Percentiles rank a stretch among this genome's conserved stretches.
phyloP scores from a whole-genome alignment of 371 early-diverging fungal species.

The Dichotomocladium elegans region DNA sequence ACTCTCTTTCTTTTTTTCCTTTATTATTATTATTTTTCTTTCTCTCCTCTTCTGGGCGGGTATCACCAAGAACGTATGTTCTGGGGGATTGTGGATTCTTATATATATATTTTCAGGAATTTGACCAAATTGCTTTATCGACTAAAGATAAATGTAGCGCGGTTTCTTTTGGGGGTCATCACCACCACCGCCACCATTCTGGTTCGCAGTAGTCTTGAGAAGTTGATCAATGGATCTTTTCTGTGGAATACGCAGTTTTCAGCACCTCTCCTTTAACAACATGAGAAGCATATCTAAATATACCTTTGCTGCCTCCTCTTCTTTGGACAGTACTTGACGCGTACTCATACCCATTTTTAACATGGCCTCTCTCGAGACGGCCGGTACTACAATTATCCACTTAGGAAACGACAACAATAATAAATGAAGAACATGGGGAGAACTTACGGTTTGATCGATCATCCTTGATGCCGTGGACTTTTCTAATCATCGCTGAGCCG shows the following conservation, averaged over 20 bases:
- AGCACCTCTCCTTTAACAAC: too few species aligned
- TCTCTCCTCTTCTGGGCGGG: too few species aligned
- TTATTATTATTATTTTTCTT: too few species aligned
- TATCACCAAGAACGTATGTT: constrained; percentile 2
- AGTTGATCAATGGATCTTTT: constrained; percentile 33
- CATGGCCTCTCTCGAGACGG: constrained; percentile 31
- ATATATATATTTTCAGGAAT: neutral
- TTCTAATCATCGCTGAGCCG: constrained; percentile 40
- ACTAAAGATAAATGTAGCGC: constrained; percentile 33
- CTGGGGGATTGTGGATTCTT: neutral
- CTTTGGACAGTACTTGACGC: constrained; percentile 14
- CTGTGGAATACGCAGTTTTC: too few species aligned
- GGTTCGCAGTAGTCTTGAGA: constrained; percentile 5
- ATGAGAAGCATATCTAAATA: neutral
- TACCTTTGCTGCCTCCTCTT: constrained; percentile 37
- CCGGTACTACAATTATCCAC: constrained; percentile 6
- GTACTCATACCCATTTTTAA: constrained; percentile 25
- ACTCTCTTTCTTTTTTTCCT: too few species aligned
- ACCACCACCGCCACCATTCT: too few species aligned
- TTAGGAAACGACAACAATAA: neutral
- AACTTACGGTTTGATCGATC: constrained; percentile 12
- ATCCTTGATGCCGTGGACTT: constrained; percentile 32
- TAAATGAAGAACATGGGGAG: neutral
- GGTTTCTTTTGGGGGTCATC: constrained; percentile 24
- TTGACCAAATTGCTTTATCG: constrained; percentile 10